These are phyloP conservation scores for Neurospora terricola DNA, from an alignment of 495 filamentous ascomycete genomes.

Conservation along the genomic window DNA sequence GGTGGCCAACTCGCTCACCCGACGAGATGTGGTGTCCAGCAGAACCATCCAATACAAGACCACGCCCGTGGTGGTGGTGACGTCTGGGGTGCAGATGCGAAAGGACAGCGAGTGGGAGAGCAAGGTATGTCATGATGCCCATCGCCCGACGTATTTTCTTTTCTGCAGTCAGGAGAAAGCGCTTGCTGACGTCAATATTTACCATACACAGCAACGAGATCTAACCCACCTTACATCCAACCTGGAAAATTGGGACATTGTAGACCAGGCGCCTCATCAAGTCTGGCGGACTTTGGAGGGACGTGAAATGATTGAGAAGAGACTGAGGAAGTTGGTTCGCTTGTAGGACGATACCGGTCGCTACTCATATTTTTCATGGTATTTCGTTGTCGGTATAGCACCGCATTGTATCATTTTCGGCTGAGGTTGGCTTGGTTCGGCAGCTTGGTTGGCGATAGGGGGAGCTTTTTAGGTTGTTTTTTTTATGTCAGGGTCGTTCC, in stretches of 20 bases:
- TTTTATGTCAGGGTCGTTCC: neutral
- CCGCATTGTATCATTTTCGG: neutral
- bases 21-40: conserved; percentile 67
- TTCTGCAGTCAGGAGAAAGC: neutral
- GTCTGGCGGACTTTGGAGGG: conserved; percentile 70
- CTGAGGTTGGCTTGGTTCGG: neutral
- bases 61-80: conserved; percentile 71
- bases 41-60: conserved; percentile 63
- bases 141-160: neutral
- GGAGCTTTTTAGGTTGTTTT: neutral
- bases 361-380: neutral
- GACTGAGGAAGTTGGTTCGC: conserved; percentile 42
- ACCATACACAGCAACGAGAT: conserved; percentile 59
- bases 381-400: neutral
- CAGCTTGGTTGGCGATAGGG: neutral
- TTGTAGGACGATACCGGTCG: neutral
- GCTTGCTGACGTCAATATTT: conserved; percentile 1
- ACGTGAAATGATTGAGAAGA: conserved; percentile 47
- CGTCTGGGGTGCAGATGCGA: conserved; percentile 52
- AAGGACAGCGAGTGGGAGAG: conserved; percentile 60
- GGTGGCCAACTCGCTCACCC: conserved; percentile 71
- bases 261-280: conserved; percentile 73
- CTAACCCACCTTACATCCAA: conserved; percentile 68
- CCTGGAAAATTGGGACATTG: conserved; percentile 75
- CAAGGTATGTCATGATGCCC: conserved; percentile 28